Conservation (phyloP, 2,329 filamentous ascomycete species). For the Aspergillus sp. region DNA sequence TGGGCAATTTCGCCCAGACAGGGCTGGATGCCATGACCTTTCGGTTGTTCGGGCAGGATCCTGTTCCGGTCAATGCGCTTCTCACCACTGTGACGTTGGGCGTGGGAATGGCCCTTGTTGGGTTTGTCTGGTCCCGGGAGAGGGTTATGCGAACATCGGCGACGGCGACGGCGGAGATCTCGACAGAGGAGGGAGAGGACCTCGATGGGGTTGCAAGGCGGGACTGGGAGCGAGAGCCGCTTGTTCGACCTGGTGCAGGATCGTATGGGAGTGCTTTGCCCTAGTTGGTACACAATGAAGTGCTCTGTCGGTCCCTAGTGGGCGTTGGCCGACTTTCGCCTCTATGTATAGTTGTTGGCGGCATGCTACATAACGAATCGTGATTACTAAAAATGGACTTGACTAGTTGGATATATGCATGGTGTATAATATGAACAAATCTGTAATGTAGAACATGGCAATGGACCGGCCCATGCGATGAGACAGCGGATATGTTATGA, state of each 20-base stretch:
- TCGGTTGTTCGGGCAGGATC: slow-evolving; percentile 66
- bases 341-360: too few species aligned
- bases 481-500: too few species aligned
- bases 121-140: slow-evolving; percentile 54
- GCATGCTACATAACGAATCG: too few species aligned
- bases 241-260: slow-evolving; percentile 6
- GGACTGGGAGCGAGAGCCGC: slow-evolving; percentile 18
- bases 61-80: slow-evolving; percentile 72
- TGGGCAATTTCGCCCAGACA: slow-evolving; percentile 81
- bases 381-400: not conserved
- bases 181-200: not conserved
- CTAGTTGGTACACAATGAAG: too few species aligned
- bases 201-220: slow-evolving; percentile 9
- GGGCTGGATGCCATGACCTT: slow-evolving; percentile 78
- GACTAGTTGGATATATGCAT: not conserved
- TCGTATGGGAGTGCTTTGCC: not conserved
- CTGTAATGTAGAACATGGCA: too few species aligned
- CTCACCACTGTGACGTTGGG: slow-evolving; percentile 61
- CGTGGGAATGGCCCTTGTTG: slow-evolving; percentile 64
- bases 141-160: not conserved
- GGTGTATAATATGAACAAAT: not conserved
- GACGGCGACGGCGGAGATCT: not conserved
- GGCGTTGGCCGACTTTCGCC: too few species aligned
- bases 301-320: too few species aligned
- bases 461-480: too few species aligned